These are phyloP conservation scores for Aspergillus flavus DNA, from an alignment of 2,329 filamentous ascomycete species.

Conservation along the genomic window DNA sequence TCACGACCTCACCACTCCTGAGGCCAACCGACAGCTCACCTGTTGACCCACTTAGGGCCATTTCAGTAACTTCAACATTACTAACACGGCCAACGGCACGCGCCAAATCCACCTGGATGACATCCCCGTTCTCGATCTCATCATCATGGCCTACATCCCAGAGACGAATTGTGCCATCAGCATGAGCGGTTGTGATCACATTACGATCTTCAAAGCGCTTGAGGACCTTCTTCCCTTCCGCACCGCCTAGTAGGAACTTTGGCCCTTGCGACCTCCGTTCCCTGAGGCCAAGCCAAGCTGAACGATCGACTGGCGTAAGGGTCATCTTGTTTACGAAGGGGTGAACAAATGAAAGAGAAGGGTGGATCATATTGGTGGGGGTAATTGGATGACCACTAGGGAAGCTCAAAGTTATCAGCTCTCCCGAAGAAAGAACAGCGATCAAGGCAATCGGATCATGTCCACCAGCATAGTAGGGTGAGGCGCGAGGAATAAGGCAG, in stretches of 20 bases:
- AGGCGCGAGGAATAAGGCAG: slow-evolving; percentile 77
- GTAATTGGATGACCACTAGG: slow-evolving; percentile 88
- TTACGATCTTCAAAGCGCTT: slow-evolving; percentile 82
- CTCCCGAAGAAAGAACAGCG: slow-evolving; percentile 78
- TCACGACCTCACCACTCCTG: slow-evolving; percentile 76
- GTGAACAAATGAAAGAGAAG: slow-evolving; percentile 84
- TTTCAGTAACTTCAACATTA: slow-evolving; percentile 74
- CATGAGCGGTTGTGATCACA: slow-evolving; percentile 83
- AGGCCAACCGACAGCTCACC: slow-evolving; percentile 86
- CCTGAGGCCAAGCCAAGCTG: slow-evolving; percentile 86
- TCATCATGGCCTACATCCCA: slow-evolving; percentile 94
- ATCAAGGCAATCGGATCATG: slow-evolving; percentile 90
- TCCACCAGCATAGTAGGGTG: slow-evolving; percentile 82
- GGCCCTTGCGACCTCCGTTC: slow-evolving; percentile 81
- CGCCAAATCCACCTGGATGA: slow-evolving; percentile 84
- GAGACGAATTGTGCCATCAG: slow-evolving; percentile 84
- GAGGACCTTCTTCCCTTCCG: slow-evolving; percentile 67
- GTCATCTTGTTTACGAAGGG: slow-evolving; percentile 78
- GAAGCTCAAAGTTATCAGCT: slow-evolving; percentile 87
- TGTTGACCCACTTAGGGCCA: slow-evolving; percentile 77
- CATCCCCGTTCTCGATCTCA: slow-evolving; percentile 82
- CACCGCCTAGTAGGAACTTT: slow-evolving; percentile 75
- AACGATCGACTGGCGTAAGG: slow-evolving; percentile 74
- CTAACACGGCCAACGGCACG: slow-evolving; percentile 78
- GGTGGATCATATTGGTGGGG: slow-evolving; percentile 88